Percentiles rank a stretch among this genome's conserved stretches.
phyloP scores from a whole-genome alignment of 2,329 filamentous ascomycete species.

The Aspergillus fructus region DNA sequence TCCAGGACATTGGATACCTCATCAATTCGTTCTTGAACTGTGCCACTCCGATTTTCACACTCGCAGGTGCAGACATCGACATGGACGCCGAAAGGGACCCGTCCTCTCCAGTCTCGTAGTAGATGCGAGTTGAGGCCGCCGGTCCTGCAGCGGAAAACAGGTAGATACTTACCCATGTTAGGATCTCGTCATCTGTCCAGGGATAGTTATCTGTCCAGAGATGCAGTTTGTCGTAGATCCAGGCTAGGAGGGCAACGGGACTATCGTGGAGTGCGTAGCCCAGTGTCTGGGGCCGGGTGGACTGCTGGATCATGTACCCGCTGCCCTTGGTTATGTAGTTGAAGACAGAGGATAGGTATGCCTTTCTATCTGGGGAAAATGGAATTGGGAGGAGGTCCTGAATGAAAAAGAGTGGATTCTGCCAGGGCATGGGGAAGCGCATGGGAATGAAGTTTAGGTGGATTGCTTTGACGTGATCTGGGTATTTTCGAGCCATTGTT shows the following conservation, averaged over 20 bases:
- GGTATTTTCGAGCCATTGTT: background rate
- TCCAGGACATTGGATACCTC: constrained; percentile 53
- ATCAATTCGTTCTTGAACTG: constrained; percentile 53
- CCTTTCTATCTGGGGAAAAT: constrained; percentile 28
- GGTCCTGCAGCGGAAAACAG: constrained; percentile 69
- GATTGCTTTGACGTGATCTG: background rate
- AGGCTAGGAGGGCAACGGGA: constrained; percentile 69
- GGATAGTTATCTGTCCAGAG: constrained; percentile 72
- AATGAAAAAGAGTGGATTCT: constrained; percentile 55
- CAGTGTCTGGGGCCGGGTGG: constrained; percentile 70
- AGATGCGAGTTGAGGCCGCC: constrained; percentile 66
- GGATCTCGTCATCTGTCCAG: constrained; percentile 74
- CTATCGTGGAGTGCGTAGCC: constrained; percentile 68
- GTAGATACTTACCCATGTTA: constrained; percentile 74
- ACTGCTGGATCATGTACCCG: constrained; percentile 60
- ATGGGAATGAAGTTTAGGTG: constrained; percentile 1
- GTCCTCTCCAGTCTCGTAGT: constrained; percentile 62
- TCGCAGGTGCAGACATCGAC: constrained; percentile 40
- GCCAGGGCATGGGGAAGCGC: background rate
- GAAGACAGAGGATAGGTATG: constrained; percentile 20
- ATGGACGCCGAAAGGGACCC: constrained; percentile 22
- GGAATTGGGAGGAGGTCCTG: constrained; percentile 29
- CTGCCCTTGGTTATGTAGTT: constrained; percentile 16
- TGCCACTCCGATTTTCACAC: constrained; percentile 54
- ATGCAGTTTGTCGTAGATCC: constrained; percentile 79